These are phyloP conservation scores for Truncatella angustata DNA, from an alignment of 2,329 filamentous ascomycete genomes.

Conservation along the genomic window DNA sequence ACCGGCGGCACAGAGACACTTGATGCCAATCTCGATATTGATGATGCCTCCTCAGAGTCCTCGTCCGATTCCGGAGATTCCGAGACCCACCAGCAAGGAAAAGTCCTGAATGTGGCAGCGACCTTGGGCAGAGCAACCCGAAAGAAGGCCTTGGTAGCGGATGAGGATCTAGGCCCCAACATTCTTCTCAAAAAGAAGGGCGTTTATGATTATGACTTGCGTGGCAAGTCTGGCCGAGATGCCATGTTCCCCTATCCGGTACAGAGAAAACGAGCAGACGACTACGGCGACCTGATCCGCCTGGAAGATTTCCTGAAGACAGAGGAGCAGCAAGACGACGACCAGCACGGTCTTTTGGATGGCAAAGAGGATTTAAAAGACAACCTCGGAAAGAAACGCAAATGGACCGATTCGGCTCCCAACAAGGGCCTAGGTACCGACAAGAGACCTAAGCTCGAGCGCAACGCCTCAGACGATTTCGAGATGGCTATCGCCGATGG, in stretches of 20 bases:
- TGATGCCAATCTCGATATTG: slow-evolving; percentile 69
- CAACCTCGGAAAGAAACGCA: slow-evolving; percentile 84
- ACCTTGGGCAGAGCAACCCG: slow-evolving; percentile 80
- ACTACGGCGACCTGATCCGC: slow-evolving; percentile 91
- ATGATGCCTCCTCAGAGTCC: slow-evolving; percentile 82
- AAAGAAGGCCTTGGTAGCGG: slow-evolving; percentile 81
- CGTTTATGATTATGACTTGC: slow-evolving; percentile 90
- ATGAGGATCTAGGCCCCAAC: slow-evolving; percentile 90
- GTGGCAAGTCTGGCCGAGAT: slow-evolving; percentile 88
- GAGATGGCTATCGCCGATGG: slow-evolving; percentile 39
- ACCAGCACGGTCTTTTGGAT: slow-evolving; percentile 55
- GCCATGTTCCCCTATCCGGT: slow-evolving; percentile 87
- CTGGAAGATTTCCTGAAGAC: slow-evolving; percentile 92
- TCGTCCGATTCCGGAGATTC: slow-evolving; percentile 86
- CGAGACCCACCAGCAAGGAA: slow-evolving; percentile 86
- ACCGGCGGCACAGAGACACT: slow-evolving; percentile 64
- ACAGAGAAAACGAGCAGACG: slow-evolving; percentile 76
- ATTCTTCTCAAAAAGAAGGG: slow-evolving; percentile 84
- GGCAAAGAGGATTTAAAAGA: slow-evolving; percentile 53
- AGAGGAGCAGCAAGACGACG: slow-evolving; percentile 81
- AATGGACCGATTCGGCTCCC: slow-evolving; percentile 74
- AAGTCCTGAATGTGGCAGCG: slow-evolving; percentile 83
- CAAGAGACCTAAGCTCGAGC: slow-evolving; percentile 57
- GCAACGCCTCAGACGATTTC: slow-evolving; percentile 43
- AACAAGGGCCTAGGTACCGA: slow-evolving; percentile 42